phyloP scores from a whole-genome alignment of 75 land plant species.

The Picea glauca region DNA sequence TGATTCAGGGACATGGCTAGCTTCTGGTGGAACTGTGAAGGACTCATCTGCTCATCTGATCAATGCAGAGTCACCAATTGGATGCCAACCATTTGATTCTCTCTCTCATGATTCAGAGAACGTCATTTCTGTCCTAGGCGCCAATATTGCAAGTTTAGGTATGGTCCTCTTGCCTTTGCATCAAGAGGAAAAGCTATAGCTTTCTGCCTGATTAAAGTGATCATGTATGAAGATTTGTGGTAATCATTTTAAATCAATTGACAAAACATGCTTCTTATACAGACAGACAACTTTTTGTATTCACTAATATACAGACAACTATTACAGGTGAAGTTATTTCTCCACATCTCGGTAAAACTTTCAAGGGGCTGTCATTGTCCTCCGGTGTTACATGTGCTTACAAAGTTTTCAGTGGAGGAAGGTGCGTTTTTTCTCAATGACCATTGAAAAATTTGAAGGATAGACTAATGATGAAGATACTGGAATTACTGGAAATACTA shows the following conservation, averaged over 20 bases:
- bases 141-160: constrained; percentile 57
- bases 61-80: not conserved
- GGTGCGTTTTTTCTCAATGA: constrained; percentile 24
- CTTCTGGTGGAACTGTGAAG: not conserved
- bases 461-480: not conserved
- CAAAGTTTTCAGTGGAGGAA: constrained; percentile 71
- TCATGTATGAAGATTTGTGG: not conserved
- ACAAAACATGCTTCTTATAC: not conserved
- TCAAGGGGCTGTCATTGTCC: constrained; percentile 36
- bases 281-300: not conserved
- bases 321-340: constrained; percentile 65
- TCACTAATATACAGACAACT: not conserved
- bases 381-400: constrained; percentile 35
- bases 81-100: not conserved
- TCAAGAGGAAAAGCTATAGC: not conserved
- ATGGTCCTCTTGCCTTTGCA: not conserved
- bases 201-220: not conserved
- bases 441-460: not conserved
- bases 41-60: not conserved
- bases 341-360: constrained; percentile 42
- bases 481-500: not conserved
- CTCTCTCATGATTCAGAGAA: constrained; percentile 8
- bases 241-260: not conserved
- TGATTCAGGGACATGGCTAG: not conserved
- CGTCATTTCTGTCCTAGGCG: constrained; percentile 44